Conservation (phyloP, 106 monocot genomes). For the Ottelia alismoides region DNA sequence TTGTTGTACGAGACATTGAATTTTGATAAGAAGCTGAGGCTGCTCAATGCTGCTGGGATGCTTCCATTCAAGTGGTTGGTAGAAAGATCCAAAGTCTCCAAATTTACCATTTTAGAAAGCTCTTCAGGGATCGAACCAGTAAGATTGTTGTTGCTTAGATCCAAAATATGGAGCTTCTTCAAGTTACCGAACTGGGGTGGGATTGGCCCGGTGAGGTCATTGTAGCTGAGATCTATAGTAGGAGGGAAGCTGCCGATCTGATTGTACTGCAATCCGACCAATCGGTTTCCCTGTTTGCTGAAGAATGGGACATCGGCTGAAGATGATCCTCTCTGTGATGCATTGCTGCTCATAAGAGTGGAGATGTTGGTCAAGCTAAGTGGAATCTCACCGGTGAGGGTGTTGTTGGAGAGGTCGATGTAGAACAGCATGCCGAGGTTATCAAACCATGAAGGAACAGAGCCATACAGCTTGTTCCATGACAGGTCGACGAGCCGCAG, state of each 20-base stretch:
- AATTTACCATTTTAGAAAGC: slow-evolving; percentile 43
- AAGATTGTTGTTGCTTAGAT: slow-evolving; percentile 49
- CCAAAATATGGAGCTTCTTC: slow-evolving; percentile 62
- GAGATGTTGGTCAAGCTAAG: slow-evolving; percentile 43
- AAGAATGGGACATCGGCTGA: slow-evolving; percentile 32
- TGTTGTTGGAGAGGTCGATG: slow-evolving; percentile 71
- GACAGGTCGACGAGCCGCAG: slow-evolving; percentile 1
- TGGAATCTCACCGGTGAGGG: slow-evolving; percentile 46
- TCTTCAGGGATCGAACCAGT: slow-evolving; percentile 43
- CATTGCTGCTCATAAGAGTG: slow-evolving; percentile 21
- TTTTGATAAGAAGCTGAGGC: slow-evolving; percentile 64
- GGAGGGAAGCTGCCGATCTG: slow-evolving; percentile 63
- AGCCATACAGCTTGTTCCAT: slow-evolving; percentile 15
- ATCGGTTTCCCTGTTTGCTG: slow-evolving; percentile 39
- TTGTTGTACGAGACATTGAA: slow-evolving; percentile 58
- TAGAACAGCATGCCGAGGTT: slow-evolving; percentile 39
- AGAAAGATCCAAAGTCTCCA: slow-evolving; percentile 60
- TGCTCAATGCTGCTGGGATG: slow-evolving; percentile 47
- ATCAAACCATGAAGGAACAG: slow-evolving; percentile 39
- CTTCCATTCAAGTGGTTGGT: slow-evolving; percentile 38
- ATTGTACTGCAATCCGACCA: slow-evolving; percentile 49
- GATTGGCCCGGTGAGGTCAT: slow-evolving; percentile 43
- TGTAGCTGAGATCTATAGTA: slow-evolving; percentile 40
- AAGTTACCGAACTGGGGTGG: slow-evolving; percentile 56
- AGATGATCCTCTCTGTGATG: background rate